phyloP scores from a whole-genome alignment of 352 stramenopile species.

The Globisporangium parvum region DNA sequence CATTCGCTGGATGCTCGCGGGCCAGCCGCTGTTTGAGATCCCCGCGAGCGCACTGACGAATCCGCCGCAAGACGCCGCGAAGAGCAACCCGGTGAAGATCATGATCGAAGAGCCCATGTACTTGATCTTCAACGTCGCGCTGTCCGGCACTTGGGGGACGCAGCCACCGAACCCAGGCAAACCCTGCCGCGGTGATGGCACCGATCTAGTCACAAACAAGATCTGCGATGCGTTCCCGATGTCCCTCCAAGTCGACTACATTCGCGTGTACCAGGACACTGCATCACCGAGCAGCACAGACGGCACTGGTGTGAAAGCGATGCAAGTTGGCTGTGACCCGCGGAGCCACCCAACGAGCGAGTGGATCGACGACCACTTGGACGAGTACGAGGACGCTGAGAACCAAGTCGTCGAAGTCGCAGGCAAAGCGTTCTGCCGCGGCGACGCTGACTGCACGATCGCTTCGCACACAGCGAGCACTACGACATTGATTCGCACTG shows the following conservation, averaged over 20 bases:
- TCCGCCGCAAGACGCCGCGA: conserved; percentile 35
- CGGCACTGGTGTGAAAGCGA: conserved; percentile 22
- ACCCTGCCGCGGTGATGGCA: conserved; percentile 44
- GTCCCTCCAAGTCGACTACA: conserved; percentile 73
- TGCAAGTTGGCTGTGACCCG: conserved; percentile 52
- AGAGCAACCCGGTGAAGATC: conserved; percentile 75
- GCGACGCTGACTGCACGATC: conserved; percentile 55
- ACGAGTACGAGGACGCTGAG: conserved; percentile 62
- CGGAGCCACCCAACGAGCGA: conserved; percentile 51
- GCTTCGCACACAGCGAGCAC: neutral
- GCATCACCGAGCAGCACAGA: conserved; percentile 39
- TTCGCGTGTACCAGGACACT: conserved; percentile 69
- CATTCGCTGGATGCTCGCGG: conserved; percentile 75
- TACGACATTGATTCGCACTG: conserved; percentile 1
- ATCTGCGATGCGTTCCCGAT: conserved; percentile 69
- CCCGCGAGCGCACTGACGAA: conserved; percentile 44
- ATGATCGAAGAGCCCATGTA: conserved; percentile 95
- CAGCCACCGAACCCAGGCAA: conserved; percentile 61
- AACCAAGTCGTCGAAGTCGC: conserved; percentile 54
- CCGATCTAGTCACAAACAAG: conserved; percentile 30
- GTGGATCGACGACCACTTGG: conserved; percentile 74
- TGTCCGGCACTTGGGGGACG: conserved; percentile 87
- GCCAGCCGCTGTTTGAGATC: conserved; percentile 86
- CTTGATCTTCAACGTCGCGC: conserved; percentile 93
- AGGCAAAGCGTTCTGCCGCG: conserved; percentile 54